phyloP scores from a whole-genome alignment of 2,329 filamentous ascomycete species.

The Fusarium goolgardi region DNA sequence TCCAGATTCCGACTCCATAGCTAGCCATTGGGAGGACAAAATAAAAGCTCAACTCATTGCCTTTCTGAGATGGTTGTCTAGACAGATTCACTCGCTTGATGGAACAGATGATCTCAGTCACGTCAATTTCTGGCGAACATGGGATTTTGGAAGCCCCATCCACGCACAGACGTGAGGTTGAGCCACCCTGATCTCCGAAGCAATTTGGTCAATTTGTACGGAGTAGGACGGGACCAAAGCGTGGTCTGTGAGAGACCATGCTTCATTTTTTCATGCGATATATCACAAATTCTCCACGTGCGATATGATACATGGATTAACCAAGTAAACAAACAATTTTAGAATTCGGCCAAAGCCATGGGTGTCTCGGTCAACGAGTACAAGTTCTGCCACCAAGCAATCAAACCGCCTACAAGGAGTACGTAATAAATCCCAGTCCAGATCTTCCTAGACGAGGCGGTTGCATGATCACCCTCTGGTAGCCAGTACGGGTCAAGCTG shows the following conservation, averaged over 20 bases:
- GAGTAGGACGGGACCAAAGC: constrained; percentile 1
- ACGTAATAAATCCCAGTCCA: constrained; percentile 87
- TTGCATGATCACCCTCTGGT: constrained; percentile 38
- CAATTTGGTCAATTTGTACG: constrained; percentile 18
- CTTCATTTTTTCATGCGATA: constrained; percentile 27
- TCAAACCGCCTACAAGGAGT: constrained; percentile 76
- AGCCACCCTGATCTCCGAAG: constrained; percentile 4
- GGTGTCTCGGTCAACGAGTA: constrained; percentile 74
- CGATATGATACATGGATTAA: constrained; percentile 11
- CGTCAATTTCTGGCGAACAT: constrained; percentile 1
- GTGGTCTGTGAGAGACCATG: constrained; percentile 21
- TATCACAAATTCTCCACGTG: constrained; percentile 3
- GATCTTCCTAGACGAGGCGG: constrained; percentile 41
- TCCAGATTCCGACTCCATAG: constrained; percentile 49
- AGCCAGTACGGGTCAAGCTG: constrained; percentile 69
- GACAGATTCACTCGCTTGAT: not conserved
- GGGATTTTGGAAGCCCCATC: not conserved
- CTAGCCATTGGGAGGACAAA: constrained; percentile 9
- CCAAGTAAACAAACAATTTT: constrained; percentile 30
- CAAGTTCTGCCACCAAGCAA: constrained; percentile 76
- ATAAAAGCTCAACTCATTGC: constrained; percentile 15
- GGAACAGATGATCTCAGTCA: constrained; percentile 5
- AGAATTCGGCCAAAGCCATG: constrained; percentile 49
- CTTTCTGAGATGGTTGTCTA: constrained; percentile 1
- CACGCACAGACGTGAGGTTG: constrained; percentile 25